phyloP scores from a whole-genome alignment of 73 alveolate species.

The Symbiodinium pilosum region DNA sequence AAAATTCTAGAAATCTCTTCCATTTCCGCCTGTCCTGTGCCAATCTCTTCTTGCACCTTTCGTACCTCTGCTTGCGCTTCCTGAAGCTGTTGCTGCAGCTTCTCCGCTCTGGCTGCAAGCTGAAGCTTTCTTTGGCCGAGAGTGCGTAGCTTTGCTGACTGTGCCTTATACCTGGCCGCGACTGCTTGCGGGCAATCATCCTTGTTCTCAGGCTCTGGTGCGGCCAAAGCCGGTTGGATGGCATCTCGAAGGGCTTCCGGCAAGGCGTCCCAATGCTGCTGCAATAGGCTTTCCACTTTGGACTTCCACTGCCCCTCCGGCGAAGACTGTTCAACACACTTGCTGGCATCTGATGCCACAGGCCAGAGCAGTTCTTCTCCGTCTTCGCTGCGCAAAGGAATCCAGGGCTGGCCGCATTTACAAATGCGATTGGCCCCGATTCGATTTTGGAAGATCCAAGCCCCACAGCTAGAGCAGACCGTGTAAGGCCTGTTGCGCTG shows the following conservation, averaged over 20 bases:
- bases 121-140: background rate
- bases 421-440: background rate
- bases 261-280: background rate
- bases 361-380: background rate
- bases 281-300: background rate
- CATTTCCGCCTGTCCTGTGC: background rate
- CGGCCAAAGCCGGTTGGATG: background rate
- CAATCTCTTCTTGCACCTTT: background rate
- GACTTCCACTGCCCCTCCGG: background rate
- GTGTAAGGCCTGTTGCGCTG: background rate
- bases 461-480: background rate
- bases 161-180: background rate
- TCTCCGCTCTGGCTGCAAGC: background rate
- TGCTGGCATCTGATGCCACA: background rate
- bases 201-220: no score
- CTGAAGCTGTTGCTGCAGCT: background rate
- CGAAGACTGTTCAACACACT: no score
- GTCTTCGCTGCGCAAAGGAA: background rate
- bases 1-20: background rate
- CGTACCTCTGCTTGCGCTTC: background rate
- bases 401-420: background rate
- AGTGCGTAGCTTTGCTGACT: background rate
- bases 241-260: background rate
- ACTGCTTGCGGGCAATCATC: background rate
- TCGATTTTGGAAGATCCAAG: background rate